Evolutionary conservation across 192 early-diverging fungal species (phyloP).

Genomic region (Backusella liffmaniae): DNA sequence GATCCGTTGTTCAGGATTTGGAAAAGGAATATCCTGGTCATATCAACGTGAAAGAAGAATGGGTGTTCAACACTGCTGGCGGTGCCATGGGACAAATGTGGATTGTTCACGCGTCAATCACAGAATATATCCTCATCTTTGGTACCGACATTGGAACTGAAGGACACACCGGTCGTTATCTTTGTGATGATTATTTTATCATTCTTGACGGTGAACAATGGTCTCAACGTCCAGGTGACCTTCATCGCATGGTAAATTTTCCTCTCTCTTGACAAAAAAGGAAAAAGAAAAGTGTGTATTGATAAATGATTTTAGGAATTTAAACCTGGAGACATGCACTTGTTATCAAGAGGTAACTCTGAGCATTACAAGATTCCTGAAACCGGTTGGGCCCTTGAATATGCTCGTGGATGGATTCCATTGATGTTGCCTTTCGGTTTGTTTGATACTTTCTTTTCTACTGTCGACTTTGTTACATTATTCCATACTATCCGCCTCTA

Average conservation of each 20-base stretch:
- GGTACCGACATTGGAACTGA: conserved; percentile 48
- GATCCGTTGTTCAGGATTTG: conserved; percentile 33
- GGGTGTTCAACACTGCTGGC: conserved; percentile 50
- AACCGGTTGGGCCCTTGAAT: conserved; percentile 43
- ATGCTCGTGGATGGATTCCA: conserved; percentile 46
- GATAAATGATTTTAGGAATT: conserved; percentile 28
- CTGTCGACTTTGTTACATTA: conserved; percentile 38
- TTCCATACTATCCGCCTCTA: conserved; percentile 38
- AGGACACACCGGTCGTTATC: conserved; percentile 40
- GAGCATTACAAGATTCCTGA: conserved; percentile 50
- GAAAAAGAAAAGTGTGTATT: neutral
- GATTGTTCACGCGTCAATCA: conserved; percentile 43
- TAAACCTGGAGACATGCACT: conserved; percentile 40
- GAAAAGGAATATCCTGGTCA: conserved; percentile 36
- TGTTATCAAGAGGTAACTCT: conserved; percentile 35
- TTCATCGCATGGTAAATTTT: conserved; percentile 33
- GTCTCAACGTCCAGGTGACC: conserved; percentile 40
- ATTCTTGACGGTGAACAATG: conserved; percentile 48
- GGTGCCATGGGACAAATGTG: conserved; percentile 50
- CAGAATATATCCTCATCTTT: conserved; percentile 47
- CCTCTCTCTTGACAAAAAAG: neutral
- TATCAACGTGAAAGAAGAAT: conserved; percentile 39
- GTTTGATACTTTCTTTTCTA: conserved; percentile 40
- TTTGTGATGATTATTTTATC: conserved; percentile 49
- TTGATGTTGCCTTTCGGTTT: conserved; percentile 47